Conservation (phyloP, 768 basidiomycete species). For the Leccinum variicolor region DNA sequence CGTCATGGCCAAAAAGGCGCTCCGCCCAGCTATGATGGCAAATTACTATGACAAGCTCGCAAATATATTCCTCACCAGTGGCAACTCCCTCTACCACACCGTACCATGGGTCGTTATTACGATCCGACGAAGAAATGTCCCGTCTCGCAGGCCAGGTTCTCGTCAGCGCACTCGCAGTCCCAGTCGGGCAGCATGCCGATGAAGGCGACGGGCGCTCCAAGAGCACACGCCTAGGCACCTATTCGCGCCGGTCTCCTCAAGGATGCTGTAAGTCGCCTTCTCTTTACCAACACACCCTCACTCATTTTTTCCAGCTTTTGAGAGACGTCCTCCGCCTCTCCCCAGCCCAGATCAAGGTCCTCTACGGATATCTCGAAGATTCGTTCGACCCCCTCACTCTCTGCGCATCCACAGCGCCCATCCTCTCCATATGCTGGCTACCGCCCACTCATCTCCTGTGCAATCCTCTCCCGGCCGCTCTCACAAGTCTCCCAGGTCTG, state of each 20-base stretch:
- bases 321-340: conserved; percentile 81
- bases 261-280: conserved; percentile 54
- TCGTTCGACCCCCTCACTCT: conserved; percentile 62
- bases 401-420: conserved; percentile 70
- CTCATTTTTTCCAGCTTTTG: conserved; percentile 51
- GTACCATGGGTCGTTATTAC: conserved; percentile 57
- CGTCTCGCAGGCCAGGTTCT: conserved; percentile 54
- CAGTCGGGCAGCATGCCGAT: conserved; percentile 63
- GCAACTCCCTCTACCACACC: conserved; percentile 93
- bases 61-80: conserved; percentile 90
- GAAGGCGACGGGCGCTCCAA: conserved; percentile 34
- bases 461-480: conserved; percentile 87
- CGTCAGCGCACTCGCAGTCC: conserved; percentile 78
- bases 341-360: conserved; percentile 64
- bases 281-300: background rate
- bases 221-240: conserved; percentile 76
- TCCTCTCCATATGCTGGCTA: conserved; percentile 76
- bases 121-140: conserved; percentile 61
- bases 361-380: conserved; percentile 89
- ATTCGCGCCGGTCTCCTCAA: conserved; percentile 68
- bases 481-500: conserved; percentile 93
- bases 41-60: conserved; percentile 91
- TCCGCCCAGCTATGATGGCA: conserved; percentile 95
- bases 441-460: conserved; percentile 83
- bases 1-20: conserved; percentile 89